A percentile compares a stretch with the other conserved stretches of the same genome.
Conservation (phyloP, 768 basidiomycete genomes). For the Trametes cubensis region DNA sequence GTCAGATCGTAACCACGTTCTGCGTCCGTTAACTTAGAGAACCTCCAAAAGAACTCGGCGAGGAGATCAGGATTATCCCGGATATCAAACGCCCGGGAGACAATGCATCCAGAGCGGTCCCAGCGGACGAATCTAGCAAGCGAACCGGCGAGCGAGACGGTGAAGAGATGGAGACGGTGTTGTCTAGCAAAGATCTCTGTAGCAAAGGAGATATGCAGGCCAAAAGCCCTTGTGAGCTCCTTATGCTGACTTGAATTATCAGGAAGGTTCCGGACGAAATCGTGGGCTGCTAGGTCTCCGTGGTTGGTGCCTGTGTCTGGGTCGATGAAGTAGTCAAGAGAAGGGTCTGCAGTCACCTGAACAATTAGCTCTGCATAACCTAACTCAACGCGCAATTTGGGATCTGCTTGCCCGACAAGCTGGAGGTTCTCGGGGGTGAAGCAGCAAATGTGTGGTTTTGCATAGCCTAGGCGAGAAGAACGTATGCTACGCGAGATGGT, state of each 20-base stretch:
- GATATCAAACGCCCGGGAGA: constrained; percentile 34
- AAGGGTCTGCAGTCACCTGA: neutral
- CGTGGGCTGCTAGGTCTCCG: neutral
- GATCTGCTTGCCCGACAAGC: neutral
- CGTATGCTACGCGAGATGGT: neutral
- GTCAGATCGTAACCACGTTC: constrained; percentile 33
- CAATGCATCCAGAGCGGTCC: constrained; percentile 39
- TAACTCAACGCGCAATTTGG: neutral
- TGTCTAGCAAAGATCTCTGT: constrained; percentile 28
- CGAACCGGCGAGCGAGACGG: constrained; percentile 32
- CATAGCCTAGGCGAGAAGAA: neutral
- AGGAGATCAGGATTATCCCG: constrained; percentile 25
- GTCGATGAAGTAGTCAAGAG: constrained; percentile 17
- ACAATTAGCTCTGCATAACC: constrained; percentile 20
- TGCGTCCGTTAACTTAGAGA: constrained; percentile 17
- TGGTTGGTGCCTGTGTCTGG: neutral
- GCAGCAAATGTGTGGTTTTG: constrained; percentile 17
- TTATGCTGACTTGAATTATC: neutral
- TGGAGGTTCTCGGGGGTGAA: neutral
- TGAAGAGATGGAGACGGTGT: constrained; percentile 34
- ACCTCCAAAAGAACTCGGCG: constrained; percentile 37
- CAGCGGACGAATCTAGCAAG: constrained; percentile 35
- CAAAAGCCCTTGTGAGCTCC: neutral
- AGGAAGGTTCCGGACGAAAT: constrained; percentile 3
- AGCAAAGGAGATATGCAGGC: neutral